Base-by-base conservation (phyloP, 208 protist genomes). In the Strigomonas culicis region DNA sequence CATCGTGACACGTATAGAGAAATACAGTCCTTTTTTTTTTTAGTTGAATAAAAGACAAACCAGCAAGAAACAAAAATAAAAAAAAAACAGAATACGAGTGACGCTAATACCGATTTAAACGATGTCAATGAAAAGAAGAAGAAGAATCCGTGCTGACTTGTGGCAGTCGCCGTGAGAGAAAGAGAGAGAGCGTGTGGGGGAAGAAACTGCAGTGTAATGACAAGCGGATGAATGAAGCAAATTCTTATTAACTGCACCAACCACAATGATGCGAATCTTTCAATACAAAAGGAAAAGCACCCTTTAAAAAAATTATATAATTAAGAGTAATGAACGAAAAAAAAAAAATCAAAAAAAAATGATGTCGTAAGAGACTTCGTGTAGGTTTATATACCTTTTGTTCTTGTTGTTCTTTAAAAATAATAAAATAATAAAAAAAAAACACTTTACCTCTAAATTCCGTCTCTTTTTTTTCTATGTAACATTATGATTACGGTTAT, bases 41-140 rank as follows among this genome's bases (percentile, higher is more conserved):
- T 74, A 6, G 24, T 24, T 32, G 21, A 68, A 51, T 17, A 49
- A 67, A 43, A 22, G 27, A 17, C 7, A 49, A 11, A 27, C 52
- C 15, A 56, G 11, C 19, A 31, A 52, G 44, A 66, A 59, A n/a
- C 43, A 32, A 27, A 46, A 27, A 68, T 31, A 57, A 68, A 63
- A 72, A 51, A 68, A 60, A 44, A 17, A 44, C 52, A 56, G 27
- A 51, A 10, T 13, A 22, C 15, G 63, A n/a, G n/a, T n/a, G n/a
- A n/a, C n/a, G n/a, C n/a, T n/a, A 28, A 15, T 51, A 21, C 4
- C 30, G 15, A 34, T 59, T 62, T 50, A 39, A 70, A 47, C 41
- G 55, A 52, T 27, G 44, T 27, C 10, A 34, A 58, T 51, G 55
- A 67, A 76, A 25, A 60, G 34, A 68, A 70, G 21, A 73, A 73